Conservation (phyloP, 2,329 filamentous ascomycete species). For the Berkeleyomyces rouxiae region DNA sequence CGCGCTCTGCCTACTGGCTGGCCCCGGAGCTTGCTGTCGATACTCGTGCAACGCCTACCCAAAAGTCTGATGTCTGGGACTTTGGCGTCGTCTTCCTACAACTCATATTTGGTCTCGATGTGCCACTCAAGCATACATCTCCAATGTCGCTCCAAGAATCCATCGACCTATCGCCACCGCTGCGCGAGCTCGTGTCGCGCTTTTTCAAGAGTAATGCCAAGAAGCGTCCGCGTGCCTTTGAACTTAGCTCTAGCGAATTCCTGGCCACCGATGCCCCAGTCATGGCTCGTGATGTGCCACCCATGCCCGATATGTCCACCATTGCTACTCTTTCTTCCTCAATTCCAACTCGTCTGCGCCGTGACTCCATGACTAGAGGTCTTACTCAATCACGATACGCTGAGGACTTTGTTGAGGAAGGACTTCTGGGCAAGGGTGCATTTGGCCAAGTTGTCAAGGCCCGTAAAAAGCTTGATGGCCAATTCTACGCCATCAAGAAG, state of each 20-base stretch:
- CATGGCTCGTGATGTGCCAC: slow-evolving; percentile 29
- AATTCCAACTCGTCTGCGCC: slow-evolving; percentile 33
- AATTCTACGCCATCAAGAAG: slow-evolving; percentile 93
- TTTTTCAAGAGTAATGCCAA: slow-evolving; percentile 76
- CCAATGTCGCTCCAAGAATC: slow-evolving; percentile 58
- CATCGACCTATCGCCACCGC: slow-evolving; percentile 52
- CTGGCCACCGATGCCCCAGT: slow-evolving; percentile 47
- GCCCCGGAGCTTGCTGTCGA: slow-evolving; percentile 57
- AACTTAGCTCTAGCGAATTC: slow-evolving; percentile 48
- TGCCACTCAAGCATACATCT: slow-evolving; percentile 61
- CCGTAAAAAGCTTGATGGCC: slow-evolving; percentile 80
- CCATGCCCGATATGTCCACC: slow-evolving; percentile 16
- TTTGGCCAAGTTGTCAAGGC: slow-evolving; percentile 96
- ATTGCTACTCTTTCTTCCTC: slow-evolving; percentile 20
- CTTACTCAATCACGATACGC: slow-evolving; percentile 50
- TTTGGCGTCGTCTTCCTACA: slow-evolving; percentile 82
- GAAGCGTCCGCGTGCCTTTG: slow-evolving; percentile 71
- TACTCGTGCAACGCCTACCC: slow-evolving; percentile 45
- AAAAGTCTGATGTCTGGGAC: slow-evolving; percentile 89
- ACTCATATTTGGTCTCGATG: slow-evolving; percentile 77
- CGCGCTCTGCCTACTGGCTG: slow-evolving; percentile 67
- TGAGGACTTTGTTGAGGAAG: slow-evolving; percentile 82
- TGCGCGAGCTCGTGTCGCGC: slow-evolving; percentile 65
- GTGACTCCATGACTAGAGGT: slow-evolving; percentile 43
- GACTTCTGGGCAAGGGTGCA: slow-evolving; percentile 76